Evolutionary conservation across 176 grass and related monocot species (phyloP).

Genomic region (Cenchrus americanus): DNA sequence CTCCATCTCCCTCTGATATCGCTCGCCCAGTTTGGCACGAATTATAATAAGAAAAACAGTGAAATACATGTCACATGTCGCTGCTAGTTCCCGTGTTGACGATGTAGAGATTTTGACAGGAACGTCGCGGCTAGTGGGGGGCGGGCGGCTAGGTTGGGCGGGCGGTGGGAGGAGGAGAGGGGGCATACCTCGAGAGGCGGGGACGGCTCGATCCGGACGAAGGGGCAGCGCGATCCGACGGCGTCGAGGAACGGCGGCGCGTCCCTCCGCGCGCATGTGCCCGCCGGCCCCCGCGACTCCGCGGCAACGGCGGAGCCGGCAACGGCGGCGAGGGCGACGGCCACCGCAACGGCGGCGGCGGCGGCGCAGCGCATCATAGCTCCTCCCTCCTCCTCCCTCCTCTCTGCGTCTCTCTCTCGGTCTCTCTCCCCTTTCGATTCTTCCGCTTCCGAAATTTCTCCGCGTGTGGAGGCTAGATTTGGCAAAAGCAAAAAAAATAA

Average conservation of each 20-base stretch:
- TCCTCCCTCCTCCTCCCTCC: neutral
- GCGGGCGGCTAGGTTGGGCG: neutral
- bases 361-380: conserved; percentile 36
- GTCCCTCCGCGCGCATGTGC: conserved; percentile 36
- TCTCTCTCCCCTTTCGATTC: neutral
- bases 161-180: neutral
- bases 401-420: neutral
- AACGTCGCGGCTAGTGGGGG: neutral
- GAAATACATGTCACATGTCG: neutral
- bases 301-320: neutral
- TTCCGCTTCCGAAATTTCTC: conserved; percentile 35
- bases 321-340: conserved; percentile 17
- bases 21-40: neutral
- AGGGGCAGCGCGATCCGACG: conserved; percentile 53
- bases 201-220: conserved; percentile 49
- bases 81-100: neutral
- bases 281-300: neutral
- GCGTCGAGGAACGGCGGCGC: conserved; percentile 52
- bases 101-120: neutral
- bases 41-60: neutral
- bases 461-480: conserved; percentile 33
- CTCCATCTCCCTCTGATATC: neutral
- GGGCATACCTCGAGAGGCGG: conserved; percentile 55
- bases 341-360: conserved; percentile 15
- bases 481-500: conserved; percentile 11